These are phyloP conservation scores for Trichophyton benhamiae DNA, from an alignment of 2,329 filamentous ascomycete genomes.

Conservation along the genomic window DNA sequence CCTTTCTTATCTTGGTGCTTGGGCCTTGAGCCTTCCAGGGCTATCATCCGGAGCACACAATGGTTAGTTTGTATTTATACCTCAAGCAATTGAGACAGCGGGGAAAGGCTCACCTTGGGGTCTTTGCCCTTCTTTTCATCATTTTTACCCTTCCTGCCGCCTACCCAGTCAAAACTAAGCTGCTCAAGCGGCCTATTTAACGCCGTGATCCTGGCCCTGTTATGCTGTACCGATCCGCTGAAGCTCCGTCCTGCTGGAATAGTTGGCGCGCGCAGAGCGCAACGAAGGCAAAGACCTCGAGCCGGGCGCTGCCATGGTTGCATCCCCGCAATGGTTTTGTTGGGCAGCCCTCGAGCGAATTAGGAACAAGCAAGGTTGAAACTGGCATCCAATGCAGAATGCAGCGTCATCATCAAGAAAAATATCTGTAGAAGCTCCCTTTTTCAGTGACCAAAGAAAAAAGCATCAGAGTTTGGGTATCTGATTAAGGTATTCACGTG, in stretches of 20 bases:
- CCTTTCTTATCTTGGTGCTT: background rate
- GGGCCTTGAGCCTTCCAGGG: background rate
- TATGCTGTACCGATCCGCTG: background rate
- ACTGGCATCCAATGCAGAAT: background rate
- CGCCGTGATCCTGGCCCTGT: background rate
- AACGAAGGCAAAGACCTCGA: constrained; percentile 1
- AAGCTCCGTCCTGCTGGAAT: background rate
- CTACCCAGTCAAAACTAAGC: background rate
- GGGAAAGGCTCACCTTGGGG: background rate
- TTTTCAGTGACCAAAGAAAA: background rate
- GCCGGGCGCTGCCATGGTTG: constrained; percentile 1
- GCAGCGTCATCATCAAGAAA: background rate
- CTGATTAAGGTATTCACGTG: background rate
- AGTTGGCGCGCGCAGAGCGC: background rate
- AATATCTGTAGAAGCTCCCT: background rate
- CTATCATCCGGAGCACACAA: background rate
- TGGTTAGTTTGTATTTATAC: background rate
- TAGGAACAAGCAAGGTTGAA: background rate
- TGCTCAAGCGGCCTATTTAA: background rate
- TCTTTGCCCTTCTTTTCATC: background rate
- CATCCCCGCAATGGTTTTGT: background rate
- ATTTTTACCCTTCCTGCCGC: background rate
- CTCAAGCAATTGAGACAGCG: background rate
- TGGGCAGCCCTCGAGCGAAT: background rate
- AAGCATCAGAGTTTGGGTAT: background rate